Evolutionary conservation across 164 flowering plant species (phyloP).

Genomic region (Stephania cephalantha): DNA sequence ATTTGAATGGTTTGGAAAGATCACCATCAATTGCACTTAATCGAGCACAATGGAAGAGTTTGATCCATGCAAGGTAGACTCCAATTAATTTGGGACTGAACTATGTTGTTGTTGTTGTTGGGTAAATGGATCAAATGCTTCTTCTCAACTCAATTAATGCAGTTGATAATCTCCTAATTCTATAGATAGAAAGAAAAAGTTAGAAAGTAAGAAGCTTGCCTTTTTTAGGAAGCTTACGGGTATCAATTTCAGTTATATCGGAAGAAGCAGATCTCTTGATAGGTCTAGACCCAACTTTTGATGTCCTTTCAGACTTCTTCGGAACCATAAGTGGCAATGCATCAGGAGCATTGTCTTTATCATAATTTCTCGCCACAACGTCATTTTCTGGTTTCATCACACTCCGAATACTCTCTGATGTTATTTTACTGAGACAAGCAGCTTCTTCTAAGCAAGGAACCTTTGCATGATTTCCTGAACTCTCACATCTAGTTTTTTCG

Average conservation of each 20-base stretch:
- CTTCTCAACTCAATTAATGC: too few relatives aligned
- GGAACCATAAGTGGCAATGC: constrained; percentile 69
- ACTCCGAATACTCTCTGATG: constrained; percentile 16
- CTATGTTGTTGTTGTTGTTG: too few relatives aligned
- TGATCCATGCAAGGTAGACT: too few relatives aligned
- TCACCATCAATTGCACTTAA: too few relatives aligned
- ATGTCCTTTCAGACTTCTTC: constrained; percentile 46
- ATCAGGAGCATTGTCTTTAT: constrained; percentile 83
- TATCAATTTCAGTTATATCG: constrained; percentile 18
- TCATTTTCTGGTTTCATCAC: constrained; percentile 23
- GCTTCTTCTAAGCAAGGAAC: constrained; percentile 10
- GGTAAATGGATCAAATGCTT: too few relatives aligned
- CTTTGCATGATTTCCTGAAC: constrained; percentile 13
- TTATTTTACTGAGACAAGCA: constrained; percentile 9
- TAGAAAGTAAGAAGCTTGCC: constrained; percentile 21
- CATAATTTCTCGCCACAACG: constrained; percentile 56
- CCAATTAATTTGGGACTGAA: too few relatives aligned
- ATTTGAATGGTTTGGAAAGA: too few relatives aligned
- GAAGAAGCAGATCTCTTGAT: constrained; percentile 38
- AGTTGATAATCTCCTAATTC: too few relatives aligned
- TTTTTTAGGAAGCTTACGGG: constrained; percentile 39
- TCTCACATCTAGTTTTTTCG: constrained; percentile 14
- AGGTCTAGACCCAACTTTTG: constrained; percentile 24
- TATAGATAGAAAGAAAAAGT: background rate
- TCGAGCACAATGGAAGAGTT: too few relatives aligned